Evolutionary conservation across 1,284 basidiomycete species (phyloP).

Genomic region (Tremellales sp.): DNA sequence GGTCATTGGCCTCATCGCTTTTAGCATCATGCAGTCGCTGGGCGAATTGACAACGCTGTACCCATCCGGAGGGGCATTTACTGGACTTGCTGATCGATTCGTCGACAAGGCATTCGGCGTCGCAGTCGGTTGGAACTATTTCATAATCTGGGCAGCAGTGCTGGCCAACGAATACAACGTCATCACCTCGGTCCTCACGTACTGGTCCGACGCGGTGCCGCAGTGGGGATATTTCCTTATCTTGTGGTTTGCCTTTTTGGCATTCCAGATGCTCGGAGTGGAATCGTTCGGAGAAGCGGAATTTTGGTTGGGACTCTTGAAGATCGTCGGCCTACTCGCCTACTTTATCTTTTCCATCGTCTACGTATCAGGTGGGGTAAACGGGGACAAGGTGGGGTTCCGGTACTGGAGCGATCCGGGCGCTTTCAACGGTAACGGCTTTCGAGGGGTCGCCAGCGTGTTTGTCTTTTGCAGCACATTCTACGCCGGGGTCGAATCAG

Average conservation of each 20-base stretch:
- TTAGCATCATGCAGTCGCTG: slow-evolving; percentile 22
- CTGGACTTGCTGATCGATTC: slow-evolving; percentile 24
- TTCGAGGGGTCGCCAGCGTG: slow-evolving; percentile 5
- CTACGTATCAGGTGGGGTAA: slow-evolving; percentile 63
- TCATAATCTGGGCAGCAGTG: slow-evolving; percentile 13
- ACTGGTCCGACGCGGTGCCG: slow-evolving; percentile 17
- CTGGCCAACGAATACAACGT: slow-evolving; percentile 34
- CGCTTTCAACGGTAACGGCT: slow-evolving; percentile 2
- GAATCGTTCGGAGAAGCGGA: slow-evolving; percentile 25
- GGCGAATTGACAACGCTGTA: slow-evolving; percentile 24
- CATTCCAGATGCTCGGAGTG: slow-evolving; percentile 27
- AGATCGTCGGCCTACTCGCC: slow-evolving; percentile 22
- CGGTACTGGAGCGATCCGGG: slow-evolving; percentile 5
- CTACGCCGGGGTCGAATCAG: slow-evolving; percentile 33
- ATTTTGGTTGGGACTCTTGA: slow-evolving; percentile 21
- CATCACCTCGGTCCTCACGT: slow-evolving; percentile 12
- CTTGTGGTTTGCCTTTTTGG: slow-evolving; percentile 28
- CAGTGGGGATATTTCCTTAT: slow-evolving; percentile 21
- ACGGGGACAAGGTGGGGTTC: slow-evolving; percentile 11
- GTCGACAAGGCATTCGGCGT: slow-evolving; percentile 32
- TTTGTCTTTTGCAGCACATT: slow-evolving; percentile 6
- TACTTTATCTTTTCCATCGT: slow-evolving; percentile 60
- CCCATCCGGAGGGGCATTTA: slow-evolving; percentile 26
- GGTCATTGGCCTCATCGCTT: slow-evolving; percentile 23
- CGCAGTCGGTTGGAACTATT: slow-evolving; percentile 29